Base-by-base conservation (phyloP, 2,329 filamentous ascomycete species). In the Sordariomycetes sp. region DNA sequence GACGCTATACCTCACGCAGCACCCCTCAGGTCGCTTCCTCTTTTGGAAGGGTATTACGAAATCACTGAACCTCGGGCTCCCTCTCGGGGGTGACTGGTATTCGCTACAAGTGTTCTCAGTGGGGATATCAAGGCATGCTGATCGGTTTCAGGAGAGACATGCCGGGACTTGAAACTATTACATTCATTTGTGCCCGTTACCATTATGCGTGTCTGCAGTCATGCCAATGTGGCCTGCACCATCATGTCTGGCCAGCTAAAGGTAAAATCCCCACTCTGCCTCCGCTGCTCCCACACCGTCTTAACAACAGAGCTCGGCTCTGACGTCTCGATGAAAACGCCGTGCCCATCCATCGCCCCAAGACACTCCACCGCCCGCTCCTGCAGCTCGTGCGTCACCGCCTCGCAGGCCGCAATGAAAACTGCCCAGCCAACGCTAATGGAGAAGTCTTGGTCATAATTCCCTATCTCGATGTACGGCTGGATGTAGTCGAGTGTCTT, bases 381-480 rank as follows among this genome's bases (percentile, higher is more conserved):
- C 53, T 73, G 72, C 1, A 75, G 62, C 6, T 68, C 67, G 0
- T 69, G 63, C 28, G 69, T 66, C 2, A 70, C 67, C 1, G 74
- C 74, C 57, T 76, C 74, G 54, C 71, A 76, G 0, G 70, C 72
- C 1, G 73, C 72, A 20, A 77, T 72, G 58, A 76, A 76, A 2
- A 69, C 71, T 1, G 73, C 69, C 75, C 75, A 77, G 0, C 72
- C 68, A 6, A 76, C 65, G 4, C 69, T 70, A 0, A 70, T 68
- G 0, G 71, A 67, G 43, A 73, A 70, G 35, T 71, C 68, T 51
- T 71, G 70, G 25, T 71, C 71, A 2, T 68, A 64, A 2, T 69
- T 66, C 11, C 66, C 61, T 22, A 67, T 58, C 1, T 72, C 65
- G 28, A 70, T 64, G 8, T 69, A 70, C 0, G 65, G 64, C 53